Base-by-base conservation (phyloP, 331 rosid species). In the Erythrophleum ivorense region DNA sequence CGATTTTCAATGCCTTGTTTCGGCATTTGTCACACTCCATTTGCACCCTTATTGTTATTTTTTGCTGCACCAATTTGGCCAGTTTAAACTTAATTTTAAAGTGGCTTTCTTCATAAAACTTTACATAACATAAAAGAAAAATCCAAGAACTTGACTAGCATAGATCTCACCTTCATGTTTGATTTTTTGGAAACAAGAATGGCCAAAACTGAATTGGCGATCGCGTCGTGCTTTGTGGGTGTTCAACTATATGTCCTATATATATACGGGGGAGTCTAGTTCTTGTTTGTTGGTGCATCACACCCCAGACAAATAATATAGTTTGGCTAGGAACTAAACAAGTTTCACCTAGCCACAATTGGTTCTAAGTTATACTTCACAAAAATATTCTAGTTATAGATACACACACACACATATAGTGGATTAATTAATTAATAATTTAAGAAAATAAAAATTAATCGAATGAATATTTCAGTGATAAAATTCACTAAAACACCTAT, bases 1-100 rank as follows among this genome's bases (percentile, higher is more conserved):
- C 86, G 63, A 50, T 81, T 75, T 53, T 84, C 31, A 84, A 72
- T 21, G 87, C 86, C 78, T 84, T 87, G 84, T 81, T 87, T 79
- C 86, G 74, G 80, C 90, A 81, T 60, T 71, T 78, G 19, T 78
- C 87, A 4, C 80, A 87, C 43, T 84, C 77, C 87, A 87, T 80
- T 48, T 55, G 19, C 80, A 87, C 53, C 86, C 60, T 36, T 38
- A 87, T 15, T 5, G 79, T 59, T 55, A 87, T 11, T 6, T 87
- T 87, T 87, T 81, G 86, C 90, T 87, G 87, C 83, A 78, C 0
- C 60, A 55, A 45, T 40, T 15, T 15, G 46, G 9, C 63, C 63
- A 9, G 8, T 12, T 57, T 57, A n/a, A 31, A 21, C 9, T 19
- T 24, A 24, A 24, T 24, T 24, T 2, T 19, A 55, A 58, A 58